Percentiles rank a stretch among this genome's conserved stretches.
Evolutionary conservation across 2,329 filamentous ascomycete species (phyloP).

Genomic region (Rhinocladiella similis): DNA sequence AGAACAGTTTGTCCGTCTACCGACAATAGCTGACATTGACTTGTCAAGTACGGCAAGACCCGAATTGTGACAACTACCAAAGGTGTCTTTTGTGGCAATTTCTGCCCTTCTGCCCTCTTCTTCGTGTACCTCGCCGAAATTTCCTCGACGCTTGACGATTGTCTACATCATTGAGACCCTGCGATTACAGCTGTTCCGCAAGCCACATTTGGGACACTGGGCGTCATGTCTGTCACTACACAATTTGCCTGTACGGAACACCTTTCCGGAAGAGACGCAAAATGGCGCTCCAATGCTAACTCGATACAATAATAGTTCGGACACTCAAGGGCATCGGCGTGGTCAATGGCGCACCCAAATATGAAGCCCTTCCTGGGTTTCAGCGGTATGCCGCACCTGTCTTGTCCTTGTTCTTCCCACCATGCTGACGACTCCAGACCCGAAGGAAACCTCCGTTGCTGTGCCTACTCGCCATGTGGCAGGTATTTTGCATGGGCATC

Average conservation of each 20-base stretch:
- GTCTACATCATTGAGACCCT: not conserved
- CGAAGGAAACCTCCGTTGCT: conserved; percentile 92
- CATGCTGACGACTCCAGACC: conserved; percentile 56
- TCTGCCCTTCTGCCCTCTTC: conserved; percentile 8
- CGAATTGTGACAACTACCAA: conserved; percentile 34
- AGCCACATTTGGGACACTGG: not conserved
- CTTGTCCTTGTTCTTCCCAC: not conserved
- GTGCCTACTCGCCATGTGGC: conserved; percentile 91
- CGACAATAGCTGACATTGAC: conserved; percentile 50
- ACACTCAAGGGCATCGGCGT: conserved; percentile 95
- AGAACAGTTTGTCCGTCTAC: conserved; percentile 31
- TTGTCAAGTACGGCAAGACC: conserved; percentile 48
- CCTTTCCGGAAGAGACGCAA: not conserved
- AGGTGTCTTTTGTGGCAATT: conserved; percentile 8
- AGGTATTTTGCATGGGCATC: conserved; percentile 96
- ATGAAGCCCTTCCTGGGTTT: conserved; percentile 82
- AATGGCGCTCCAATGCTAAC: conserved; percentile 13
- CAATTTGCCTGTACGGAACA: conserved; percentile 77
- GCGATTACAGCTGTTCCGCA: not conserved
- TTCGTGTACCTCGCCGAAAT: conserved; percentile 28
- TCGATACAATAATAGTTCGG: conserved; percentile 58
- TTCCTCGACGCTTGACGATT: not conserved
- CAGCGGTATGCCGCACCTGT: conserved; percentile 45
- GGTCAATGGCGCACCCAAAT: conserved; percentile 86
- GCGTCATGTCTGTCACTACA: conserved; percentile 78